phyloP scores from a whole-genome alignment of 129 eudicot species.

The Flaveria robusta region DNA sequence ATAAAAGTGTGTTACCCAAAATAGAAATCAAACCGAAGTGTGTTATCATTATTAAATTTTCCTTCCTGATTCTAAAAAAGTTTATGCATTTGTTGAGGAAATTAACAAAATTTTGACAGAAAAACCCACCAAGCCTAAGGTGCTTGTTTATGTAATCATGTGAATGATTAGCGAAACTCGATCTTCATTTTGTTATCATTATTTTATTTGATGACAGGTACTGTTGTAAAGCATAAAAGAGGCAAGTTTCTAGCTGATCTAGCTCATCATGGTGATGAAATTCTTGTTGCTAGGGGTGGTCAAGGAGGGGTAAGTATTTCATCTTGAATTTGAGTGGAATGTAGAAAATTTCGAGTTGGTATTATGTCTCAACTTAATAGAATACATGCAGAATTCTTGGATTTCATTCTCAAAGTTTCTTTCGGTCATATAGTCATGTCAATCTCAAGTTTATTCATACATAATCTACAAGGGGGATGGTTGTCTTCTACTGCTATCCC shows the following conservation, averaged over 20 bases:
- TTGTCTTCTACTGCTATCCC: conserved; percentile 4
- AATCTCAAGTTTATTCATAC: conserved; percentile 10
- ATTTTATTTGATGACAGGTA: conserved; percentile 51
- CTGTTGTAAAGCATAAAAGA: conserved; percentile 90
- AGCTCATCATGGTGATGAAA: conserved; percentile 86
- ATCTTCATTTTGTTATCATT: background rate
- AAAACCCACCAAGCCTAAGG: conserved; percentile 7
- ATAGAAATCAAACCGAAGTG: background rate
- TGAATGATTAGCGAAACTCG: conserved; percentile 9
- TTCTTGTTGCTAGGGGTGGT: conserved; percentile 98
- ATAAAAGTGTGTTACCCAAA: background rate
- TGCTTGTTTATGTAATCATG: conserved; percentile 16
- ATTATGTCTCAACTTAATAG: background rate
- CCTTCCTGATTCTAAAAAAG: background rate
- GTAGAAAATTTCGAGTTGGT: background rate
- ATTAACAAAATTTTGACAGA: background rate
- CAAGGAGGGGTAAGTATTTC: conserved; percentile 88
- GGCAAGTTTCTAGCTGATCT: conserved; percentile 95
- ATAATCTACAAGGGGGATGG: conserved; percentile 8
- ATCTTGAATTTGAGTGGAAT: conserved; percentile 10
- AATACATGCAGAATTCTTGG: conserved; percentile 4
- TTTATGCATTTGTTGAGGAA: conserved; percentile 11
- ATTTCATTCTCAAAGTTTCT: conserved; percentile 16
- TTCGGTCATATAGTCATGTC: conserved; percentile 3
- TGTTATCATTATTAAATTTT: background rate